These are phyloP conservation scores for Diversispora epigaea DNA, from an alignment of 192 early-diverging fungal genomes.

Conservation along the genomic window DNA sequence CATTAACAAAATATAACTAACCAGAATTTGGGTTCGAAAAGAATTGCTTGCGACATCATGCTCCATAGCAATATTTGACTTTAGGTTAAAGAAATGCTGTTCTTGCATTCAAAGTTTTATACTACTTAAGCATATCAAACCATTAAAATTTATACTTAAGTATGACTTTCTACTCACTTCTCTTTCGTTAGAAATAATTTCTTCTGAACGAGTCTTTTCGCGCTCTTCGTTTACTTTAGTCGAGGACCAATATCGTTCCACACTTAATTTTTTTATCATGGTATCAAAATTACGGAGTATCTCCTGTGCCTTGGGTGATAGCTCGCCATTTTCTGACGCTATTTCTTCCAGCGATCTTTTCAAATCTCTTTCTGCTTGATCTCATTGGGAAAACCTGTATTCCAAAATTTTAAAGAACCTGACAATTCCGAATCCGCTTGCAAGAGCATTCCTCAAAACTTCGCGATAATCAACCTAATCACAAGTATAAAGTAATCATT, in stretches of 20 bases:
- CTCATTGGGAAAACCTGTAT: slow-evolving; percentile 4
- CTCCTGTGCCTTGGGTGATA: slow-evolving; percentile 12
- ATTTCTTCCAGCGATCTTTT: slow-evolving; percentile 14
- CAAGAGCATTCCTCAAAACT: not conserved
- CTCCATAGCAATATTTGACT: too few species aligned
- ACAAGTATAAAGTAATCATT: not conserved
- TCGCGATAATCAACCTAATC: slow-evolving; percentile 18
- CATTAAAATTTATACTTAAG: too few species aligned
- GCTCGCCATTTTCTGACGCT: slow-evolving; percentile 19
- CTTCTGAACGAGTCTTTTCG: slow-evolving; percentile 2
- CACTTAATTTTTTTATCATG: slow-evolving; percentile 5
- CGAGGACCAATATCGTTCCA: slow-evolving; percentile 22
- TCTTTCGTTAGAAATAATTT: too few species aligned
- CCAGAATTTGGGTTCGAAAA: too few species aligned
- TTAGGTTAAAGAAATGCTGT: too few species aligned
- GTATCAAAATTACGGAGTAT: slow-evolving; percentile 7
- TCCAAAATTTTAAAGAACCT: slow-evolving; percentile 3
- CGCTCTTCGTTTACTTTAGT: slow-evolving; percentile 3
- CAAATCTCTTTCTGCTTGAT: slow-evolving; percentile 12
- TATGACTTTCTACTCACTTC: too few species aligned
- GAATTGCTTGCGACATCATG: too few species aligned
- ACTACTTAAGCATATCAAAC: too few species aligned
- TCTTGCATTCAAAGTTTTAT: too few species aligned
- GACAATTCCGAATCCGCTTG: slow-evolving; percentile 14
- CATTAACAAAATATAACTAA: too few species aligned